These are phyloP conservation scores for Rhynchospora breviuscula DNA, from an alignment of 176 grass and related monocot genomes.

Conservation along the genomic window DNA sequence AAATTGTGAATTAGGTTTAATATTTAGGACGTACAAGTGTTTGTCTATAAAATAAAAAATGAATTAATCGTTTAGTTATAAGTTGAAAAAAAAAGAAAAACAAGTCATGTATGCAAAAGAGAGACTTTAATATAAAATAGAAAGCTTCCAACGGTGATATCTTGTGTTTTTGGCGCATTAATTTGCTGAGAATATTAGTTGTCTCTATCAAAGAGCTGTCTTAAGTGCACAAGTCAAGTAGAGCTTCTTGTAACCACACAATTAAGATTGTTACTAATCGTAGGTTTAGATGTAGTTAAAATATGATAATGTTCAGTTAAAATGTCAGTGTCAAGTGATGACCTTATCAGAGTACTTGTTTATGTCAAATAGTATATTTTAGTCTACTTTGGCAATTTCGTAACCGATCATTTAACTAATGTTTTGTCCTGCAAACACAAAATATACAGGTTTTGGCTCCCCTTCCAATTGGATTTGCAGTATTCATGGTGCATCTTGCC, in stretches of 20 bases:
- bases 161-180: neutral
- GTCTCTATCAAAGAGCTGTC: neutral
- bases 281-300: neutral
- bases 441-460: conserved; percentile 75
- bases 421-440: neutral
- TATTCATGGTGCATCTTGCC: conserved; percentile 96
- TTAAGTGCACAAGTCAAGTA: conserved; percentile 11
- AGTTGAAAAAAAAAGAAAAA: neutral
- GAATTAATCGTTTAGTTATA: neutral
- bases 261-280: neutral
- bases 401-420: neutral
- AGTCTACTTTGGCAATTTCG: neutral
- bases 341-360: neutral
- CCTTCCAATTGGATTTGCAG: conserved; percentile 89
- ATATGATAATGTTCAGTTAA: neutral
- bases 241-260: neutral
- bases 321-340: neutral
- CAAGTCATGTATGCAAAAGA: neutral
- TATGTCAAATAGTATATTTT: neutral
- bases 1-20: neutral
- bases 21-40: neutral
- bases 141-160: neutral
- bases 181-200: neutral
- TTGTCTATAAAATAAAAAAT: neutral
- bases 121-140: neutral